These are phyloP conservation scores for Fibroporia radiculosa DNA, from an alignment of 768 basidiomycete species.

Conservation along the genomic window DNA sequence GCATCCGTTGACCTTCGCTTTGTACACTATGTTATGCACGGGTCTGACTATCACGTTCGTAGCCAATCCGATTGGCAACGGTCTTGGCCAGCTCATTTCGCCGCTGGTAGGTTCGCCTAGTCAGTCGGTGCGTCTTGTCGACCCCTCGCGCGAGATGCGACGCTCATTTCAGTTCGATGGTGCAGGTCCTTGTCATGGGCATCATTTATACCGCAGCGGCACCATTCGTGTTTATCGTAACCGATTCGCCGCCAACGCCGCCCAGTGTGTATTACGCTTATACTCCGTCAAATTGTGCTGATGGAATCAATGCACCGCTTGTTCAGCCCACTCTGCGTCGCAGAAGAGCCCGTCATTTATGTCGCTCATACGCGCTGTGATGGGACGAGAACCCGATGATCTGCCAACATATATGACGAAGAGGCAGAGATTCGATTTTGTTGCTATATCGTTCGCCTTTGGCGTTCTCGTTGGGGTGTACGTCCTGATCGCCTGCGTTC, in stretches of 20 bases:
- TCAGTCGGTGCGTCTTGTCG: conserved; percentile 39
- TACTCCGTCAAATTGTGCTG: not conserved
- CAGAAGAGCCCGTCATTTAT: conserved; percentile 43
- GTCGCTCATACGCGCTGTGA: conserved; percentile 47
- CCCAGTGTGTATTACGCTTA: conserved; percentile 47
- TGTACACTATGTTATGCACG: not conserved
- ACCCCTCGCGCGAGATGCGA: not conserved
- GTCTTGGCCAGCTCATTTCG: conserved; percentile 65
- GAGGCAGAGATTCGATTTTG: conserved; percentile 67
- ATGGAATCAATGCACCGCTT: conserved; percentile 6
- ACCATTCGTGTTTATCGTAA: conserved; percentile 54
- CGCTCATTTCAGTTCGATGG: not conserved
- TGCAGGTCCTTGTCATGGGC: conserved; percentile 61
- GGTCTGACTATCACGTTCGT: not conserved
- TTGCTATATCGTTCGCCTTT: conserved; percentile 50
- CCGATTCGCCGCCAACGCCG: conserved; percentile 60
- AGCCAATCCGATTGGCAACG: conserved; percentile 73
- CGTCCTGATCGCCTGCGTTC: conserved; percentile 19
- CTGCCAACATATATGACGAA: conserved; percentile 41
- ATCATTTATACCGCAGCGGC: conserved; percentile 58
- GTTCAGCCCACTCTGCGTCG: conserved; percentile 60
- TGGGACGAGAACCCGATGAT: conserved; percentile 27
- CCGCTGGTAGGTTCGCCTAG: conserved; percentile 45
- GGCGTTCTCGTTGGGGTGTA: conserved; percentile 59
- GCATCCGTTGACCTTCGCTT: not conserved